Evolutionary conservation across 2,329 filamentous ascomycete genomes (phyloP), one percentile per base, ranked within the genome.

Genomic region (Mollisiaceae sp.): DNA sequence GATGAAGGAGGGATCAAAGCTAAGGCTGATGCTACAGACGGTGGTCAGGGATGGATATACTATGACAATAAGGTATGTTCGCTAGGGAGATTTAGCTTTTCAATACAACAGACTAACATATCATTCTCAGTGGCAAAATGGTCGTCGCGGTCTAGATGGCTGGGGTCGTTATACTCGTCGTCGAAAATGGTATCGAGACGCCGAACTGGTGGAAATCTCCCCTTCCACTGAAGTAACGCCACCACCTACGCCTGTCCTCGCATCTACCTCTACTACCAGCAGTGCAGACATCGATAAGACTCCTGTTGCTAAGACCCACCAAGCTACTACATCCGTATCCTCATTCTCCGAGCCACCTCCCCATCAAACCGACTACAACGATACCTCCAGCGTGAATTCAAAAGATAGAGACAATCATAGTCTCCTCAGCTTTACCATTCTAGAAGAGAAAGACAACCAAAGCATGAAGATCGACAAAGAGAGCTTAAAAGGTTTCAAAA

Each of bases 141-240:
- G 94, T 20, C 90, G 91, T 18, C 86, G 93, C 66, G 92, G 92
- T 3, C 85, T 87, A 76, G 95, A 99, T 73, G 92, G 94, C 61
- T 99, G 95, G 95, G 92, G 92, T 47, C 89, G 93, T 64, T 99
- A 97, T 84, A 99, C 95, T 0, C 87, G 95, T 15, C 88, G 95
- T 24, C 83, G 95, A 68, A 97, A 98, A 79, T 99, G 95, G 95
- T 95, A 93, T 75, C 91, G 95, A 45, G 95, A 98, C 75, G 95
- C 95, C 11, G 95, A 99, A 79, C 86, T 99, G 3, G 92, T 97
- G 39, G 95, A 99, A 75, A 80, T 90, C 8, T 71, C 73, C 76
- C 79, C 47, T 74, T 80, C 22, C 77, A 79, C 66, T 74, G 81
- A 59, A 81, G 82, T 67, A 76, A 81, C 36, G 79, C 81, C 58